Conservation (phyloP, 2,329 filamentous ascomycete genomes). For the Setomelanomma holmii region DNA sequence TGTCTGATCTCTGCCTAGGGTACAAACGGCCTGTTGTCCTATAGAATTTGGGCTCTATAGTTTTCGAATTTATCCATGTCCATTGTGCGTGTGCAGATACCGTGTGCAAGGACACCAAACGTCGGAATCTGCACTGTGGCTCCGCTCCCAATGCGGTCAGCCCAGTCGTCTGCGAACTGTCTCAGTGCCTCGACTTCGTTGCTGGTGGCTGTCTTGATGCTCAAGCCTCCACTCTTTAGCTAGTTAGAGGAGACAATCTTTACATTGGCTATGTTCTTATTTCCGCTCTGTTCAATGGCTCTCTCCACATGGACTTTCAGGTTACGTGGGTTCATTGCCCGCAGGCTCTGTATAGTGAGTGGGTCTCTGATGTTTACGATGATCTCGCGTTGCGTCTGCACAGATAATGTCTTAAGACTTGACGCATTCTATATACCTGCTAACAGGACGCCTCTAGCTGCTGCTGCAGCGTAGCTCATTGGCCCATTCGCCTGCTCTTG, state of each 20-base stretch:
- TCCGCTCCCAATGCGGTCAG: conserved; percentile 11
- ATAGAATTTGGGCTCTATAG: conserved; percentile 17
- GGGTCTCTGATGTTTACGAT: conserved; percentile 23
- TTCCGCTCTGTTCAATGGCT: conserved; percentile 22
- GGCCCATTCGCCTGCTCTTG: conserved; percentile 9
- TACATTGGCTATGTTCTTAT: conserved; percentile 21
- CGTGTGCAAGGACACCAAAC: conserved; percentile 17
- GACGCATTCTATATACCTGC: conserved; percentile 25
- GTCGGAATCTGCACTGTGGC: conserved; percentile 14
- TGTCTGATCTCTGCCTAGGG: conserved; percentile 9
- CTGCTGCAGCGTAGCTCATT: conserved; percentile 16
- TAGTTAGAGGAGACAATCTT: conserved; percentile 26
- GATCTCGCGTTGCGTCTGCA: too few species aligned
- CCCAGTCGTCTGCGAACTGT: conserved; percentile 23
- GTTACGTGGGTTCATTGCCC: conserved; percentile 20
- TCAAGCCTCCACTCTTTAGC: conserved; percentile 27
- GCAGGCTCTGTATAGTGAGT: conserved; percentile 18
- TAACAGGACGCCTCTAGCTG: conserved; percentile 7
- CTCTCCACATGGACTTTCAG: conserved; percentile 21
- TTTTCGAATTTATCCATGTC: conserved; percentile 22
- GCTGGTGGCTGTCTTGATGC: conserved; percentile 21
- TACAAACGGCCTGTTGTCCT: conserved; percentile 25
- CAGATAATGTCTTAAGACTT: conserved; percentile 13
- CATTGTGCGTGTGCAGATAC: conserved; percentile 14
- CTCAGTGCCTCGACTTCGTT: conserved; percentile 18